Evolutionary conservation across 108 stramenopile genomes (phyloP), one percentile per base, ranked within the genome.

Genomic region (Nitzschia sp.): DNA sequence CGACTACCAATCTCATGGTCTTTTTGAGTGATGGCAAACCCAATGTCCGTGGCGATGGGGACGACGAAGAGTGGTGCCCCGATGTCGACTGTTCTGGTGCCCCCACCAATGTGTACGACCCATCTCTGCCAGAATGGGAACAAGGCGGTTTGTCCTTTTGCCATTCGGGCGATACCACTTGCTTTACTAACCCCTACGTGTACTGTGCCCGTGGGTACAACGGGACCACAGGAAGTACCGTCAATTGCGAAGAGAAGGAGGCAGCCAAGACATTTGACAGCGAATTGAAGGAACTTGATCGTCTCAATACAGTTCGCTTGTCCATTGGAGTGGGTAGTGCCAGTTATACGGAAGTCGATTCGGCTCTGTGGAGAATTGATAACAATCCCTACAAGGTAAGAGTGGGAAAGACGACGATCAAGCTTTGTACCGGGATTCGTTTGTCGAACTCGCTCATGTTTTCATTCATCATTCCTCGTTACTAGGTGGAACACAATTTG

Each of bases 21-120:
- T 79, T 79, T 58, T 30, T 79, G 29, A 56, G 66, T 21, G 78
- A 79, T 54, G 78, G 78, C 11, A 62, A 65, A 19, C 72, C 78
- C 3, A 79, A 74, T 42, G 57, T 79, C 23, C 47, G 54, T 53
- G 79, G 70, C 11, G 79, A 76, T 28, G 74, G 70, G 13, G 79
- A 80, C 64, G 15, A 48, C 5, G 77, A 78, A 57, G 17, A 15
- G 3, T 70, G 29, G 13, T 64, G 70, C 28, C 15, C 45, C 25
- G 56, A 25, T 49, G 29, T 17, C 3, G 34, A 35, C 31, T 64
- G 51, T 35, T 17, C 23, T 3, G 42, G 28, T 15, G 32, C 11
- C 59, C 21, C 38, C 0, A 36, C 24, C n/a, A 33, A 31, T 45
- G 53, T 35, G 24, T 29, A 26, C 25, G 9, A 28, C 28, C 34